Evolutionary conservation across 2,329 filamentous ascomycete species (phyloP).

Genomic region (Penicillium sp.): DNA sequence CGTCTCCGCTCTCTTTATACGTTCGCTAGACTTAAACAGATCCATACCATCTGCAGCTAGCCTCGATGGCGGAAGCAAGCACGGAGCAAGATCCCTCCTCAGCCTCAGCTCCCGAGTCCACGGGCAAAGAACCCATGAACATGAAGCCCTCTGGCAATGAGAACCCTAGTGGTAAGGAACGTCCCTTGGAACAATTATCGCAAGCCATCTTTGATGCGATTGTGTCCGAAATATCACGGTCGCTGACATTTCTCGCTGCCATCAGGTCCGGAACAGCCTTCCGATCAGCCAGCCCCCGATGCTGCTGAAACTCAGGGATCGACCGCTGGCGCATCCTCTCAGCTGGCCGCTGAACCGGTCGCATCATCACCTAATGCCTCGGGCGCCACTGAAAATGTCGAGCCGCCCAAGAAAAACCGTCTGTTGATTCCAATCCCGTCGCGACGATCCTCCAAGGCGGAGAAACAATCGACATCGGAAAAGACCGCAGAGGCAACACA

Average conservation of each 20-base stretch:
- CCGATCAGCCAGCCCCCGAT: constrained; percentile 32
- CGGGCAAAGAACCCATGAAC: constrained; percentile 44
- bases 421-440: constrained; percentile 47
- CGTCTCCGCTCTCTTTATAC: constrained; percentile 19
- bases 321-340: constrained; percentile 28
- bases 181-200: neutral
- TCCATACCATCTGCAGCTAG: constrained; percentile 28
- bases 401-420: constrained; percentile 45
- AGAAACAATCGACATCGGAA: constrained; percentile 44
- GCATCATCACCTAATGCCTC: constrained; percentile 20
- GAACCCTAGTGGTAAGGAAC: constrained; percentile 38
- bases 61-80: constrained; percentile 45
- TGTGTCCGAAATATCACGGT: constrained; percentile 11
- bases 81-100: constrained; percentile 40
- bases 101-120: constrained; percentile 36
- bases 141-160: constrained; percentile 41
- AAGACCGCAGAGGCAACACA: constrained; percentile 41
- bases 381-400: constrained; percentile 24
- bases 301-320: constrained; percentile 31
- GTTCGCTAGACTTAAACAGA: constrained; percentile 18
- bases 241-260: constrained; percentile 23
- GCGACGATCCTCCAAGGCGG: constrained; percentile 47
- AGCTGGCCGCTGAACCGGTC: constrained; percentile 23
- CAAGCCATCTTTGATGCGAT: neutral
- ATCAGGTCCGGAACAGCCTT: constrained; percentile 36